A percentile compares a stretch with the other conserved stretches of the same genome.
Conservation (phyloP, 2,329 filamentous ascomycete genomes). For the Claviceps purpurea region DNA sequence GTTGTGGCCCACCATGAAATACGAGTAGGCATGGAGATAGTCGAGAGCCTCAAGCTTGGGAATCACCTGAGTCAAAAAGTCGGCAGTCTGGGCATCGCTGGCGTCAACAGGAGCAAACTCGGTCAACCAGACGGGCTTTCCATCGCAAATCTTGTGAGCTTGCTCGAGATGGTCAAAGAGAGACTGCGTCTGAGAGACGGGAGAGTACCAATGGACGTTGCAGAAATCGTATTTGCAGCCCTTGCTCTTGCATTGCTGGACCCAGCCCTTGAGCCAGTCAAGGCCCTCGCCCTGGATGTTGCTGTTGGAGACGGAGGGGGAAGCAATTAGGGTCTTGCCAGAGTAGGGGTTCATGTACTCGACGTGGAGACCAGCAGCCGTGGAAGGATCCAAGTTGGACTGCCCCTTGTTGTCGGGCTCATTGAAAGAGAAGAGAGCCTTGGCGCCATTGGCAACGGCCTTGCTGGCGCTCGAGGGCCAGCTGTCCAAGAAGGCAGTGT, state of each 20-base stretch:
- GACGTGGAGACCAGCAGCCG: slow-evolving; percentile 39
- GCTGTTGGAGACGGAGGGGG: slow-evolving; percentile 52
- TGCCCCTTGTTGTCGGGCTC: slow-evolving; percentile 52
- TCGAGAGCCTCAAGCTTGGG: slow-evolving; percentile 32
- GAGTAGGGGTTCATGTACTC: slow-evolving; percentile 41
- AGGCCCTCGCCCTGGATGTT: slow-evolving; percentile 34
- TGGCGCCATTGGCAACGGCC: slow-evolving; percentile 40
- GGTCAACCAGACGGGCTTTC: slow-evolving; percentile 46
- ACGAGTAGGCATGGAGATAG: slow-evolving; percentile 43
- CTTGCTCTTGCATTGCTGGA: neutral
- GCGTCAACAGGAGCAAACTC: slow-evolving; percentile 45
- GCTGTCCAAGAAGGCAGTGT: slow-evolving; percentile 21
- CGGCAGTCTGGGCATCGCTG: slow-evolving; percentile 24
- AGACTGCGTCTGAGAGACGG: slow-evolving; percentile 35
- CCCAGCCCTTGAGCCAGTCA: slow-evolving; percentile 19
- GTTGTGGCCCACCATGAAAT: slow-evolving; percentile 34
- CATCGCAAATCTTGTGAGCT: slow-evolving; percentile 31
- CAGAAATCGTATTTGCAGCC: slow-evolving; percentile 45
- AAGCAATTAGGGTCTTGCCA: slow-evolving; percentile 39
- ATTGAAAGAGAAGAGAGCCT: slow-evolving; percentile 54
- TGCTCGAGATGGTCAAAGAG: slow-evolving; percentile 42
- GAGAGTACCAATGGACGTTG: slow-evolving; percentile 51
- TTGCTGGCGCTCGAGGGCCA: slow-evolving; percentile 39
- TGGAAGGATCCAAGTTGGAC: slow-evolving; percentile 39
- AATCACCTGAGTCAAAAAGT: slow-evolving; percentile 37